Evolutionary conservation across 345 rosid species (phyloP).

Genomic region (Arabidopsis arenosa): DNA sequence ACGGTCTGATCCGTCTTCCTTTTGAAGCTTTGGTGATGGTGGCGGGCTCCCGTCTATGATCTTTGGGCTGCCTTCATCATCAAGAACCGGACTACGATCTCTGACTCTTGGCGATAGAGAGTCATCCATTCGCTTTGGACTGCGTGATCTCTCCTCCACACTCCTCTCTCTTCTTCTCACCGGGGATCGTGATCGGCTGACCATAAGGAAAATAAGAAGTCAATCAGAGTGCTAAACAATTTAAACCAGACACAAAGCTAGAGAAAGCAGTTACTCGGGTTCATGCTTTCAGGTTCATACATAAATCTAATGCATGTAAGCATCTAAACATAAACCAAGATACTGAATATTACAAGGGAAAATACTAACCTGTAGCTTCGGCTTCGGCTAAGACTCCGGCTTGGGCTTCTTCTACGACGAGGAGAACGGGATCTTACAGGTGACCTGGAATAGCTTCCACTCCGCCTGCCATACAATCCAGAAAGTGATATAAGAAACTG

Average conservation of each 20-base stretch:
- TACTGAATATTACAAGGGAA: background rate
- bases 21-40: constrained; percentile 51
- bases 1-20: constrained; percentile 52
- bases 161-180: constrained; percentile 65
- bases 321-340: background rate
- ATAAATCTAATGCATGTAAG: background rate
- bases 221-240: background rate
- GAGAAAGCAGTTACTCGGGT: background rate
- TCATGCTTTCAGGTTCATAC: constrained; percentile 3
- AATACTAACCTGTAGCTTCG: constrained; percentile 70
- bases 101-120: constrained; percentile 59
- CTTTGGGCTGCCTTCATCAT: constrained; percentile 55
- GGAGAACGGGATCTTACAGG: constrained; percentile 64
- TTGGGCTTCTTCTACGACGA: constrained; percentile 77
- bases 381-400: constrained; percentile 81
- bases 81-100: constrained; percentile 63
- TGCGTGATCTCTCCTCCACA: constrained; percentile 49
- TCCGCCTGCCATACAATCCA: constrained; percentile 47
- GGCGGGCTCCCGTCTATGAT: constrained; percentile 51
- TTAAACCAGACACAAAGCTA: constrained; percentile 1
- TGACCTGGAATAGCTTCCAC: constrained; percentile 74
- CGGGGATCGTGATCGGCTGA: constrained; percentile 81
- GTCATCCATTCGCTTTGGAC: constrained; percentile 52
- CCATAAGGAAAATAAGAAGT: constrained; percentile 3
- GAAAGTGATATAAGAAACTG: constrained; percentile 1